Evolutionary conservation across 352 stramenopile species (phyloP), one percentile per base, ranked within the genome.

Genomic region (Pythium rhizo-oryzae): DNA sequence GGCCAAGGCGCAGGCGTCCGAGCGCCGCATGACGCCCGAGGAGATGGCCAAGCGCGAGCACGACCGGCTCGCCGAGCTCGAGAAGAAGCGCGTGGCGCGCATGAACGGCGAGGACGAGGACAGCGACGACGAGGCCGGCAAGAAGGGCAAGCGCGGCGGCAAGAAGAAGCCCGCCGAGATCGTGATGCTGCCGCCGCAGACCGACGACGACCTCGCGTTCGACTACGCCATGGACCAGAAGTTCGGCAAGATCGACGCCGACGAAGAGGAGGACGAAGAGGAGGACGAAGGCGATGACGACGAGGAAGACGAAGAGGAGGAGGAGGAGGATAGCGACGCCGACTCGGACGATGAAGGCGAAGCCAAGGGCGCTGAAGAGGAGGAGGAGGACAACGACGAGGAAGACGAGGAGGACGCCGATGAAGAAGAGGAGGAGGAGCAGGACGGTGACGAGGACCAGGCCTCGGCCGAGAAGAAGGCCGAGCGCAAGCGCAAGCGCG

Each of bases 21-120:
- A 99, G 75, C 87, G 97, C 23, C 97, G 91, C 0, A 96, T 99
- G 85, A 98, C 94, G 33, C 85, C 91, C 0, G 97, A 99, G 74
- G 97, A 99, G 69, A 85, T 92, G 30, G 96, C 95, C 59, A 90
- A 96, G 69, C 93, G 96, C 69, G 93, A 98, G 74, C 81, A 91
- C 21, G 93, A 99, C 49, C 79, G 86, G 47, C 76, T 99, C 24
- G 82, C 95, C 9, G 83, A 97, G 67, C 70, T 98, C 19, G 97
- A 99, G 77, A 93, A 92, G 51, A 91, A 96, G 70, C 89, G 97
- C n/a, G 67, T 99, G 23, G 92, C 91, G 6, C 84, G 96, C 52
- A 99, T 99, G 97, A 92, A 97, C 63, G 94, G 94, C n/a, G 92
- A 97, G 19, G 77, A 85, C 11, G 77, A 86, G 18, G 84, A 90